phyloP scores from a whole-genome alignment of 768 basidiomycete species.

The Panus rudis region DNA sequence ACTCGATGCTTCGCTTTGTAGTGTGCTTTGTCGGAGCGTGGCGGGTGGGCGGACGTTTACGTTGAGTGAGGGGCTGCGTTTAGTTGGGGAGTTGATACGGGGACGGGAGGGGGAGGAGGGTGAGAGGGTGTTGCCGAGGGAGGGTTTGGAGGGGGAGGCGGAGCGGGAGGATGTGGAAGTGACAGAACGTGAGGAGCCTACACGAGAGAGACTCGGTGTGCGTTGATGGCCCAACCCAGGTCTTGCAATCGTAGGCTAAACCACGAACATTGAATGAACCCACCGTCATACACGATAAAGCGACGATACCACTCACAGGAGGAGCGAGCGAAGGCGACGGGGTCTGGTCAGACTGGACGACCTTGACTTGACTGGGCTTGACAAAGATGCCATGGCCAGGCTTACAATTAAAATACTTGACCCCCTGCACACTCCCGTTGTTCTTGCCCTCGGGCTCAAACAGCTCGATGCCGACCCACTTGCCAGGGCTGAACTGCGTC shows the following conservation, averaged over 20 bases:
- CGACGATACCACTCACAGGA: constrained; percentile 6
- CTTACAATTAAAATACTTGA: constrained; percentile 77
- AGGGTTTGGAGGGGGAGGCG: constrained; percentile 53
- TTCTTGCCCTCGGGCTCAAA: constrained; percentile 87
- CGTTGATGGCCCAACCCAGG: constrained; percentile 49
- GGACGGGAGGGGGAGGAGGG: constrained; percentile 24
- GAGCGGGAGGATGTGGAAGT: constrained; percentile 50
- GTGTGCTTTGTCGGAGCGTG: constrained; percentile 39
- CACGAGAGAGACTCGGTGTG: constrained; percentile 37
- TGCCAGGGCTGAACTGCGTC: constrained; percentile 80
- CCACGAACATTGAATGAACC: not conserved
- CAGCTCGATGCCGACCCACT: constrained; percentile 94
- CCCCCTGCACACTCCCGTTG: constrained; percentile 79
- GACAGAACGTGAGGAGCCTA: constrained; percentile 15
- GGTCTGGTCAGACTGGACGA: constrained; percentile 23
- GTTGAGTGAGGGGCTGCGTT: constrained; percentile 44
- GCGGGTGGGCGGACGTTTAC: too few relatives aligned
- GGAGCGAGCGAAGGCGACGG: constrained; percentile 14
- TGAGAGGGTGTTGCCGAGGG: constrained; percentile 19
- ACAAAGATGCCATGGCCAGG: constrained; percentile 83
- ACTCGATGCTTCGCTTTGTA: constrained; percentile 26
- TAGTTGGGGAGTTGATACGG: constrained; percentile 44
- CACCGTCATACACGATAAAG: not conserved
- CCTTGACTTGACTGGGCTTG: constrained; percentile 74
- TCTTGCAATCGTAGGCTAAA: constrained; percentile 20